These are phyloP conservation scores for Veloporphyrellus conicus DNA, from an alignment of 1,284 basidiomycete species.

Conservation along the genomic window DNA sequence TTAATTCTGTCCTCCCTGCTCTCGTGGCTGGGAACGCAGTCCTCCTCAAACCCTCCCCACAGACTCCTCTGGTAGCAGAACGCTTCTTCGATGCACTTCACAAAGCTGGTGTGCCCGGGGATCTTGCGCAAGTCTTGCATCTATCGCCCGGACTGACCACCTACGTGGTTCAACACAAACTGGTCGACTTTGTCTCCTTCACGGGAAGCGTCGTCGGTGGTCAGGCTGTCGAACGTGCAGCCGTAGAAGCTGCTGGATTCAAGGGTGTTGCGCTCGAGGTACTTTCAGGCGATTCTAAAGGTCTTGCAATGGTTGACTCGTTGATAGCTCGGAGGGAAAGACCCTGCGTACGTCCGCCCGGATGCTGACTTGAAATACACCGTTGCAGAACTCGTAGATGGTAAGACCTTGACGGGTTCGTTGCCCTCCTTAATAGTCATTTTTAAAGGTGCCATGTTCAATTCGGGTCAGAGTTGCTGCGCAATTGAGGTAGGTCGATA, in stretches of 20 bases:
- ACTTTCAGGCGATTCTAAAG: constrained; percentile 3
- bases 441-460: constrained; percentile 88
- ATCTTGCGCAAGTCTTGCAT: constrained; percentile 78
- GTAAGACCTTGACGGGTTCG: constrained; percentile 29
- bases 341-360: constrained; percentile 87
- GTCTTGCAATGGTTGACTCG: constrained; percentile 2
- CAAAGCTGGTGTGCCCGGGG: constrained; percentile 72
- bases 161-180: constrained; percentile 61
- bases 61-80: constrained; percentile 86
- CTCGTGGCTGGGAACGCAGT: constrained; percentile 86
- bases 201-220: constrained; percentile 81
- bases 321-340: constrained; percentile 86
- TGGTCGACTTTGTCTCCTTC: constrained; percentile 82
- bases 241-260: constrained; percentile 62
- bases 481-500: constrained; percentile 60
- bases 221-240: constrained; percentile 58
- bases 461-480: constrained; percentile 92
- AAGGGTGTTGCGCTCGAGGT: constrained; percentile 79
- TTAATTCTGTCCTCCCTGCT: constrained; percentile 89
- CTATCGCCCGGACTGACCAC: constrained; percentile 65
- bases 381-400: constrained; percentile 84
- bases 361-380: constrained; percentile 86
- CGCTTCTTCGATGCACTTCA: constrained; percentile 68
- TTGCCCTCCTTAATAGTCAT: too few relatives aligned
- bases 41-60: constrained; percentile 90